Evolutionary conservation across 306 rosid species (phyloP).

Genomic region (Alnus rubra): DNA sequence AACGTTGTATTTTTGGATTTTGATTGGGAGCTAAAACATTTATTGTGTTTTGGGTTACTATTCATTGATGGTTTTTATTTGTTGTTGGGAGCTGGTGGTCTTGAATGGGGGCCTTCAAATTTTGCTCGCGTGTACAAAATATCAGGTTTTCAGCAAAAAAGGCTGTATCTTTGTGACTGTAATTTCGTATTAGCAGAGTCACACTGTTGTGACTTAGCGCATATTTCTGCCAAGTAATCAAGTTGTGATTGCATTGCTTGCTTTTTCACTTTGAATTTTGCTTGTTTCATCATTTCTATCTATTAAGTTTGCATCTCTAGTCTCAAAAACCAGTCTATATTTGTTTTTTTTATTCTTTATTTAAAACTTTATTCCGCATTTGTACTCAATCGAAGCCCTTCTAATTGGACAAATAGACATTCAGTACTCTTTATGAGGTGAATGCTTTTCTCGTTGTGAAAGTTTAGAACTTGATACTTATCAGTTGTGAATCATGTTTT

Average conservation of each 20-base stretch:
- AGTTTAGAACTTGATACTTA: background rate
- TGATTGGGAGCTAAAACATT: slow-evolving; percentile 1
- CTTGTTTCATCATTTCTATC: background rate
- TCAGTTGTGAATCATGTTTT: background rate
- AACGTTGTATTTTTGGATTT: slow-evolving; percentile 7
- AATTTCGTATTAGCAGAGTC: background rate
- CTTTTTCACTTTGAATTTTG: background rate
- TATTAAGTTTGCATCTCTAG: background rate
- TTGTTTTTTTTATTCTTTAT: background rate
- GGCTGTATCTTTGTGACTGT: background rate
- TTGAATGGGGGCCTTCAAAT: background rate
- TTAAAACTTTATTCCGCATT: background rate
- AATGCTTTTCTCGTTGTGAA: background rate
- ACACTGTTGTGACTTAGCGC: background rate
- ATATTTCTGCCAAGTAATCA: background rate
- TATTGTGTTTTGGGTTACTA: background rate
- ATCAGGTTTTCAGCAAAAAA: background rate
- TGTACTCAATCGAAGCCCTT: background rate
- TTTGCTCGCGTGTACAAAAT: background rate
- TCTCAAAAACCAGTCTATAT: background rate
- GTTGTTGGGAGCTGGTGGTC: background rate
- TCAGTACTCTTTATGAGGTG: background rate
- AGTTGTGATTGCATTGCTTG: background rate
- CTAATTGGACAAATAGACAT: background rate
- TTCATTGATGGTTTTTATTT: background rate